phyloP scores from a whole-genome alignment of 257 asterid genomes.

The Nicotiana tomentosiformis region DNA sequence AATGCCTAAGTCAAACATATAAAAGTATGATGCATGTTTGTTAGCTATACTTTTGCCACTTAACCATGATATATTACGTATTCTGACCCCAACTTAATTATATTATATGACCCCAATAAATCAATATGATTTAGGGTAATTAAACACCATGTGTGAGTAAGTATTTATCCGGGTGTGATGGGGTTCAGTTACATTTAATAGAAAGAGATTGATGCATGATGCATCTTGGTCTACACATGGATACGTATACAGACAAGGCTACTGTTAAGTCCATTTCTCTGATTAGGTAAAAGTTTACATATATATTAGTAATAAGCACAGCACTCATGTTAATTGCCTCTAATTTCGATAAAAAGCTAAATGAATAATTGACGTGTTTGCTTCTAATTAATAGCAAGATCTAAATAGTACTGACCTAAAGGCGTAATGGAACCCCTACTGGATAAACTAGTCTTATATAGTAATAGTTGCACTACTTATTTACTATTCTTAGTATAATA shows the following conservation, averaged over 20 bases:
- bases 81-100: background rate
- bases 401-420: background rate
- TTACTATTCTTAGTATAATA: background rate
- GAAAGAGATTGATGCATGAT: too few relatives aligned
- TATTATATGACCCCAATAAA: background rate
- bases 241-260: background rate
- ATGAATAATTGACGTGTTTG: background rate
- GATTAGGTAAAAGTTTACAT: slow-evolving; percentile 1
- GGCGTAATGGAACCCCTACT: background rate
- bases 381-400: background rate
- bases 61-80: too few relatives aligned
- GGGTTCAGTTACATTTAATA: too few relatives aligned
- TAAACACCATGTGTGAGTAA: background rate
- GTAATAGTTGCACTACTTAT: background rate
- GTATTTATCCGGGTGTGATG: too few relatives aligned
- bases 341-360: background rate
- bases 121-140: background rate
- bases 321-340: background rate
- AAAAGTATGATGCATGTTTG: background rate
- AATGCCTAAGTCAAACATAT: background rate
- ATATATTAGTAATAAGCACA: background rate
- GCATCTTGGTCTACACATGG: too few relatives aligned
- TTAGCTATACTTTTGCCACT: too few relatives aligned
- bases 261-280: background rate
- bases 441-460: background rate